phyloP scores from a whole-genome alignment of 2,329 filamentous ascomycete species.

The Aspergillus caelatus region DNA sequence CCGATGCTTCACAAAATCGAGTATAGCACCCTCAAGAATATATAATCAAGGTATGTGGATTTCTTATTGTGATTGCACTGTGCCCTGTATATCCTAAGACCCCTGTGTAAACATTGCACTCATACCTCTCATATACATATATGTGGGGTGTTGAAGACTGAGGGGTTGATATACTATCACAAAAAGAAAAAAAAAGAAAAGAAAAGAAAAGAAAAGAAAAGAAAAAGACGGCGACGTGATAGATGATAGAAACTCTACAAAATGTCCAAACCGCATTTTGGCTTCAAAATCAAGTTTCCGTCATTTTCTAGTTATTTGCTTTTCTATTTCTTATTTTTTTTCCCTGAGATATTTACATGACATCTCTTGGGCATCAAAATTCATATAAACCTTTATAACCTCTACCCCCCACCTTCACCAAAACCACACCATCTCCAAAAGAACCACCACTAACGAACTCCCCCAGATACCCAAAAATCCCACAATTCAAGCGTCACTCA shows the following conservation, averaged over 20 bases:
- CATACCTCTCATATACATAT: not conserved
- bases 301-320: not conserved
- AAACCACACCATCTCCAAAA: not conserved
- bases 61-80: not conserved
- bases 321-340: not conserved
- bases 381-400: not conserved
- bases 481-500: not conserved
- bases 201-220: not conserved
- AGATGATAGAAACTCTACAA: not conserved
- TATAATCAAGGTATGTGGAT: not conserved
- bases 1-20: not conserved
- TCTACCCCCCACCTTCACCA: not conserved
- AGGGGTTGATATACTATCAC: not conserved
- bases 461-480: not conserved
- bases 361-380: not conserved
- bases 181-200: not conserved
- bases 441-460: not conserved
- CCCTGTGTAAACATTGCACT: not conserved
- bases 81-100: not conserved
- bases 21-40: not conserved
- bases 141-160: constrained; percentile 1
- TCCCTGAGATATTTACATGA: not conserved
- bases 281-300: not conserved
- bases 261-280: not conserved
- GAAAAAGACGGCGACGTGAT: not conserved